Percentiles rank a stretch among this genome's conserved stretches.
Conservation (phyloP, 2,329 filamentous ascomycete species). For the Tolypocladium capitatum region DNA sequence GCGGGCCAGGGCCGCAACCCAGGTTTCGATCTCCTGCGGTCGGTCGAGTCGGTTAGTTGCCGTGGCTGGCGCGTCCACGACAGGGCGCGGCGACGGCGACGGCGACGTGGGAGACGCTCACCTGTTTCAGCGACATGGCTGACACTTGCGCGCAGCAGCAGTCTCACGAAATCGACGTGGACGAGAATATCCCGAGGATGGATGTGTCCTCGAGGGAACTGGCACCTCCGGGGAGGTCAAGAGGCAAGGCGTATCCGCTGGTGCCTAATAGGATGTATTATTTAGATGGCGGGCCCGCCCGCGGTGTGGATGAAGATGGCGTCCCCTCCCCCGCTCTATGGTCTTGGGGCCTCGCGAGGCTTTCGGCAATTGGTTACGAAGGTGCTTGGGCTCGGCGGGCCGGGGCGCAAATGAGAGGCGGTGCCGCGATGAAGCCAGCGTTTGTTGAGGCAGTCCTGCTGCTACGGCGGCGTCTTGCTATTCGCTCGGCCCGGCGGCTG, state of each 20-base stretch:
- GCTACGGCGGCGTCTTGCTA: neutral
- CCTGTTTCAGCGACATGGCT: constrained; percentile 49
- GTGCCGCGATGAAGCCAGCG: constrained; percentile 2
- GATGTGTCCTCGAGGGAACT: neutral
- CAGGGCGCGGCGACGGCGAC: too few relatives aligned
- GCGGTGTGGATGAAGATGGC: neutral
- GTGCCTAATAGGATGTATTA: too few relatives aligned
- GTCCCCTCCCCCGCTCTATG: neutral
- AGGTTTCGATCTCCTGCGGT: constrained; percentile 92
- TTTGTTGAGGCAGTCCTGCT: neutral
- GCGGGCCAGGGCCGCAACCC: constrained; percentile 78
- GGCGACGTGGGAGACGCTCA: constrained; percentile 16
- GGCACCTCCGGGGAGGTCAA: neutral
- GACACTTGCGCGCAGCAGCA: constrained; percentile 1
- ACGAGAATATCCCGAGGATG: neutral
- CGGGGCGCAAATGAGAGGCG: constrained; percentile 1
- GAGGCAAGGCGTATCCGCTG: too few relatives aligned
- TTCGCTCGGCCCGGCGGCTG: too few relatives aligned
- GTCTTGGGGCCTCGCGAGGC: neutral
- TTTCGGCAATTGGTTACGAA: neutral
- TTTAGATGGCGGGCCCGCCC: neutral
- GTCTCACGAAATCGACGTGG: neutral
- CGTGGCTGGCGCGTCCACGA: neutral
- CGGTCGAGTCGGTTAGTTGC: neutral
- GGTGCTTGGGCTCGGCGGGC: neutral